A percentile compares a stretch with the other conserved stretches of the same genome.
phyloP scores from a whole-genome alignment of 345 rosid genomes.

The Citrus inodora region DNA sequence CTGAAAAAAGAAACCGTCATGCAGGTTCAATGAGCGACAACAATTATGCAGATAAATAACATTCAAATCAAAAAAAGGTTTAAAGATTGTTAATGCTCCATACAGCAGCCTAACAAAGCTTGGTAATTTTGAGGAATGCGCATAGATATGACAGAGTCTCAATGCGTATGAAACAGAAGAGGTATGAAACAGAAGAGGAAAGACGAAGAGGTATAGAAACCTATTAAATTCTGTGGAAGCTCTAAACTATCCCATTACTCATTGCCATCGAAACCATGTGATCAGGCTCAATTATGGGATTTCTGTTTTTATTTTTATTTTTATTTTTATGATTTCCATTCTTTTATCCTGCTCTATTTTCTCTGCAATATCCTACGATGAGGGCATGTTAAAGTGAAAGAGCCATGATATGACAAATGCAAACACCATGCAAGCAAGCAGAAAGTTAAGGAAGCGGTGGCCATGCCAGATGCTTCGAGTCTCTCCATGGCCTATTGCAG shows the following conservation, averaged over 20 bases:
- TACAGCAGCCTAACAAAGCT: conserved; percentile 5
- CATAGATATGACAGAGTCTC: conserved; percentile 21
- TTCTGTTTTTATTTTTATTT: not conserved
- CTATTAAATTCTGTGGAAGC: conserved; percentile 1
- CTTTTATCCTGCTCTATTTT: conserved; percentile 1
- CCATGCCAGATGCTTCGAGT: conserved; percentile 76
- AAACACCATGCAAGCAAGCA: conserved; percentile 73
- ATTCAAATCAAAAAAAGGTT: not conserved
- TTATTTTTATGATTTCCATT: not conserved
- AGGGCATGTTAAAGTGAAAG: conserved; percentile 63
- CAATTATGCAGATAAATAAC: not conserved
- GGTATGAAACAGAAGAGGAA: conserved; percentile 7
- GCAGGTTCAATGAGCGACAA: not conserved
- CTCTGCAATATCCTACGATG: conserved; percentile 30
- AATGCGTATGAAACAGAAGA: conserved; percentile 8
- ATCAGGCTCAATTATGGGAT: conserved; percentile 3
- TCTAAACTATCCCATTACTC: conserved; percentile 16
- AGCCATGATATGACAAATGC: conserved; percentile 81
- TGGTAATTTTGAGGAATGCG: conserved; percentile 10
- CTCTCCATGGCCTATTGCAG: conserved; percentile 39
- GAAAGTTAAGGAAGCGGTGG: conserved; percentile 70
- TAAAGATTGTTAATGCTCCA: too few relatives aligned
- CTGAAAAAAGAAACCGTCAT: not conserved
- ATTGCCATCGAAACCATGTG: not conserved
- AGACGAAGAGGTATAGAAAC: conserved; percentile 3